Percentiles rank a stretch among this genome's conserved stretches.
phyloP scores from a whole-genome alignment of 257 asterid species.

The Solanum boliviense region DNA sequence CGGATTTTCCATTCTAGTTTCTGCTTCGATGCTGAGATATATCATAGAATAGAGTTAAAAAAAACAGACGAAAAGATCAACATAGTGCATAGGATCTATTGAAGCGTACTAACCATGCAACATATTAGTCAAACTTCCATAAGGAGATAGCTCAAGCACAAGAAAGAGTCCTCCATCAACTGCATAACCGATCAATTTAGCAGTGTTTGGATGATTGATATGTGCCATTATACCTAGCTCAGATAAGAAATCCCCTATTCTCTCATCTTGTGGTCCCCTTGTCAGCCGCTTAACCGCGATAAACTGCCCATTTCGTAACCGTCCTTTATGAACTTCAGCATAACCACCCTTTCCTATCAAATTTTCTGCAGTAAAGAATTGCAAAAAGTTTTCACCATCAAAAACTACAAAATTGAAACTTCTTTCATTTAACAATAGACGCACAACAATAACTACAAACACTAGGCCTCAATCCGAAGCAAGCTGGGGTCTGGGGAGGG shows the following conservation, averaged over 20 bases:
- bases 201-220: conserved; percentile 86
- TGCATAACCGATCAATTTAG: conserved; percentile 86
- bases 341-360: conserved; percentile 91
- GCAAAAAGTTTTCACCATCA: neutral
- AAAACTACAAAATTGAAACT: neutral
- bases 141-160: conserved; percentile 87
- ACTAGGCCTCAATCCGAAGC: too few species aligned
- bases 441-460: neutral
- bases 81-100: neutral
- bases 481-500: neutral
- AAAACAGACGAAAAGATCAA: neutral
- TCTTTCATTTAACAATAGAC: neutral
- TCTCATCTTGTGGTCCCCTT: conserved; percentile 55
- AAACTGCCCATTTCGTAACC: conserved; percentile 56
- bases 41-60: neutral
- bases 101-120: conserved; percentile 60
- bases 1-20: conserved; percentile 61
- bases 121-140: conserved; percentile 86
- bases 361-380: conserved; percentile 22
- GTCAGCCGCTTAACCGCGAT: conserved; percentile 72
- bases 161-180: conserved; percentile 84
- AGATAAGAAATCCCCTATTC: conserved; percentile 60
- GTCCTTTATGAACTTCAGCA: conserved; percentile 86
- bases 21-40: conserved; percentile 45
- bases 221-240: conserved; percentile 99